A percentile compares a stretch with the other conserved stretches of the same genome.
Conservation (phyloP, 306 rosid genomes). For the Glycine latifolia region DNA sequence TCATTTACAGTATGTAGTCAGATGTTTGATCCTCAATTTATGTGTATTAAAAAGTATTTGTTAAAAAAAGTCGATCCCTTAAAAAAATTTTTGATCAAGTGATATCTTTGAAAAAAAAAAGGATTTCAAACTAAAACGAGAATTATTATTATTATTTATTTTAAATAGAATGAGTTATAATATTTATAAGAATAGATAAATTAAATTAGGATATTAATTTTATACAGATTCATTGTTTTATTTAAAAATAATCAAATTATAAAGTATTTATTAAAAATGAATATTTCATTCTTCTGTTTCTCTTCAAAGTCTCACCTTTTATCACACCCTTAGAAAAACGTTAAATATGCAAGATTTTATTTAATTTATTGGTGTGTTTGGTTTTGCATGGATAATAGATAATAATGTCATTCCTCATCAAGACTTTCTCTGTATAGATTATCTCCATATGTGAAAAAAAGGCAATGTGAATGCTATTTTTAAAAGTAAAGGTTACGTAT, state of each 20-base stretch:
- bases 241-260: neutral
- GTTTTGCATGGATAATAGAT: neutral
- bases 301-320: neutral
- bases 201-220: neutral
- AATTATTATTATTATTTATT: neutral
- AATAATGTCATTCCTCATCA: neutral
- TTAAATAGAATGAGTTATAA: too few species aligned
- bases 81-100: too few species aligned
- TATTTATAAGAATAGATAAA: neutral
- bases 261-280: neutral
- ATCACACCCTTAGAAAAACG: neutral
- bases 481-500: neutral
- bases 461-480: neutral
- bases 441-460: neutral
- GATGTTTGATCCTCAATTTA: too few species aligned
- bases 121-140: neutral
- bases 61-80: too few species aligned
- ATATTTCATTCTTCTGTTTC: too few species aligned
- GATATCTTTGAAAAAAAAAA: too few species aligned
- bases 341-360: neutral
- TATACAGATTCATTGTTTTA: neutral
- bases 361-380: neutral
- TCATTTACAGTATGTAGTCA: too few species aligned
- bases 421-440: neutral
- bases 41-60: too few species aligned